These are phyloP conservation scores for Yarrowia sp. DNA, from an alignment of 805 yeast genomes.

Conservation along the genomic window DNA sequence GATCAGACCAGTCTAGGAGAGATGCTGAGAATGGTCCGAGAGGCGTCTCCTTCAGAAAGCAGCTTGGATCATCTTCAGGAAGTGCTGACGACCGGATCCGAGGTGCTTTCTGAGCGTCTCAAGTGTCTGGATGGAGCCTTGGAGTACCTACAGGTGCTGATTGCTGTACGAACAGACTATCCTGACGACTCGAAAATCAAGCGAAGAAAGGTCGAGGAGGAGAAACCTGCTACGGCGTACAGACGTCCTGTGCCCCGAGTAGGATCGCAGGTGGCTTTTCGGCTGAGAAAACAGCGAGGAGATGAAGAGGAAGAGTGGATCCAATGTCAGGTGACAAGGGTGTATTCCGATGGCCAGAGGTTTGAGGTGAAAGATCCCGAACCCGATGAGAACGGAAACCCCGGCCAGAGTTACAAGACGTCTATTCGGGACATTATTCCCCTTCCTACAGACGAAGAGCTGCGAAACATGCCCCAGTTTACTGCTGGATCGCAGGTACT, in stretches of 20 bases:
- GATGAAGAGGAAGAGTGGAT: conserved; percentile 90
- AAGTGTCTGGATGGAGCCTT: conserved; percentile 16
- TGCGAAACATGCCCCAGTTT: conserved; percentile 45
- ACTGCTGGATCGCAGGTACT: conserved; percentile 78
- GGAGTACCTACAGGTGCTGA: conserved; percentile 19
- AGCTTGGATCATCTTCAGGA: conserved; percentile 4
- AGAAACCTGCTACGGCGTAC: background rate
- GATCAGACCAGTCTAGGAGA: conserved; percentile 16
- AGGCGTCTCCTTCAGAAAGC: conserved; percentile 11
- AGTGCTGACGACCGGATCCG: conserved; percentile 11
- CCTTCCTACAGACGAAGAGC: conserved; percentile 45
- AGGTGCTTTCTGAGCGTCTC: conserved; percentile 21
- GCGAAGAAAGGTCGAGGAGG: conserved; percentile 20
- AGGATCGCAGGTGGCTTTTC: conserved; percentile 87
- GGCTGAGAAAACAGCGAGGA: conserved; percentile 44
- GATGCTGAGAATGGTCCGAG: conserved; percentile 5
- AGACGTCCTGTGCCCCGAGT: conserved; percentile 36
- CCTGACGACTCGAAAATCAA: conserved; percentile 11
- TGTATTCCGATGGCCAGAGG: conserved; percentile 68
- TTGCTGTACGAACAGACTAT: conserved; percentile 19
- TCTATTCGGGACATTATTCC: conserved; percentile 81
- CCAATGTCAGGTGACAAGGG: conserved; percentile 82
- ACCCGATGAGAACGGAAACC: conserved; percentile 88
- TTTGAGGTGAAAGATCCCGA: conserved; percentile 97
- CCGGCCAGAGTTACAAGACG: conserved; percentile 82